These are phyloP conservation scores for Ceratobasidium sp. DNA, from an alignment of 1,284 basidiomycete species.

Conservation along the genomic window DNA sequence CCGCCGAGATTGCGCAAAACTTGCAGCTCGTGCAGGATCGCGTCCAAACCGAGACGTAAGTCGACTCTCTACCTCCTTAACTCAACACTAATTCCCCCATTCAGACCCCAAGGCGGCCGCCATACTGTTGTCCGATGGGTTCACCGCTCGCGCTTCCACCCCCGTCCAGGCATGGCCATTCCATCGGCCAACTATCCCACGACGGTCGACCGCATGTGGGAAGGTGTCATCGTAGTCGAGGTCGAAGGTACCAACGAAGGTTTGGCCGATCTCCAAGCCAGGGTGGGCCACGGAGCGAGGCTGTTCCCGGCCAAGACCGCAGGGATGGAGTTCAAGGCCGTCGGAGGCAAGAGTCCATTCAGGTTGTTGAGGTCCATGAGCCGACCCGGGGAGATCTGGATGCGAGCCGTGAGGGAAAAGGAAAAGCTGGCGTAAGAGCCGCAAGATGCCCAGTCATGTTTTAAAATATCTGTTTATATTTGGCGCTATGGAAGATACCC, in stretches of 20 bases:
- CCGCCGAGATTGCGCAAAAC: constrained; percentile 71
- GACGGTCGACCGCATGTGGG: constrained; percentile 77
- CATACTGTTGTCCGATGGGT: constrained; percentile 84
- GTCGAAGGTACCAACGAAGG: constrained; percentile 84
- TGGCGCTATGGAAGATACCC: neutral
- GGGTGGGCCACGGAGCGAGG: constrained; percentile 61
- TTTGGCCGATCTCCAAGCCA: constrained; percentile 73
- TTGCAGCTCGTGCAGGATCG: constrained; percentile 77
- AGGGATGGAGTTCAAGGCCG: constrained; percentile 44
- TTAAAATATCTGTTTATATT: neutral
- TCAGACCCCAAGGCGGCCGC: constrained; percentile 72
- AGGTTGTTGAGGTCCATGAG: constrained; percentile 69
- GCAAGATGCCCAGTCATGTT: too few species aligned
- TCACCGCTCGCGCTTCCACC: constrained; percentile 73
- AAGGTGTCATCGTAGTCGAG: constrained; percentile 77
- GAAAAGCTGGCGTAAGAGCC: constrained; percentile 56
- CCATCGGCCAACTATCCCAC: constrained; percentile 42
- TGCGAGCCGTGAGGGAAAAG: constrained; percentile 67
- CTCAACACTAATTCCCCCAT: constrained; percentile 17
- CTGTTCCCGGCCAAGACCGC: constrained; percentile 60
- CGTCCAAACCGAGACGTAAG: constrained; percentile 78
- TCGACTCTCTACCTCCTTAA: constrained; percentile 38
- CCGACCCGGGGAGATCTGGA: constrained; percentile 82
- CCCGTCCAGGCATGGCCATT: constrained; percentile 55
- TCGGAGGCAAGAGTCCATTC: constrained; percentile 63